Evolutionary conservation across 352 stramenopile species (phyloP).

Genomic region (Pythium oligandrum): DNA sequence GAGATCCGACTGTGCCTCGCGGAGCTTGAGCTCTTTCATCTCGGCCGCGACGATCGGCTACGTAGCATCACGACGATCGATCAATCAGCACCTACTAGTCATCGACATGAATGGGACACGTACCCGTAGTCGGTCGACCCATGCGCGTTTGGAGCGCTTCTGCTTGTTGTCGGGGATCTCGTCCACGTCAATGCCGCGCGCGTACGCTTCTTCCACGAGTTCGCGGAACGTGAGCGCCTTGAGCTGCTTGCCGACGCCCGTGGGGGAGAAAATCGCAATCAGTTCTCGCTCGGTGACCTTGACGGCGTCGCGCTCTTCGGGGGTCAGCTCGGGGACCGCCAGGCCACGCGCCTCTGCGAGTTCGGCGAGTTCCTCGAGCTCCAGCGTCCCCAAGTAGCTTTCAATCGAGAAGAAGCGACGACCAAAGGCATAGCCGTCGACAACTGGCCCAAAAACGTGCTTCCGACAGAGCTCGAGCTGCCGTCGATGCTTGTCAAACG

Average conservation of each 20-base stretch:
- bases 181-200: conserved; percentile 32
- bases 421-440: conserved; percentile 61
- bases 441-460: conserved; percentile 10
- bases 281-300: conserved; percentile 46
- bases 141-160: conserved; percentile 61
- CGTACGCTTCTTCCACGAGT: conserved; percentile 50
- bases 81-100: background rate
- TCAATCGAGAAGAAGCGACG: conserved; percentile 51
- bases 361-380: conserved; percentile 33
- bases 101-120: background rate
- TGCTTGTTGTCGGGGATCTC: conserved; percentile 29
- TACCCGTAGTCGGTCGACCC: conserved; percentile 46
- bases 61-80: background rate
- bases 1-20: conserved; percentile 36
- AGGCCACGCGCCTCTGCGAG: conserved; percentile 24
- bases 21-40: conserved; percentile 23
- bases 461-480: conserved; percentile 13
- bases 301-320: conserved; percentile 31
- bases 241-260: conserved; percentile 39
- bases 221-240: conserved; percentile 56
- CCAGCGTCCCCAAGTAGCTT: conserved; percentile 47
- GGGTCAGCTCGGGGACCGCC: conserved; percentile 22
- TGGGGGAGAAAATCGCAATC: conserved; percentile 28
- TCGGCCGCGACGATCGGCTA: conserved; percentile 8
- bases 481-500: conserved; percentile 13